Evolutionary conservation across 1,284 basidiomycete genomes (phyloP).

Genomic region (Hypsizygus ulmarius): DNA sequence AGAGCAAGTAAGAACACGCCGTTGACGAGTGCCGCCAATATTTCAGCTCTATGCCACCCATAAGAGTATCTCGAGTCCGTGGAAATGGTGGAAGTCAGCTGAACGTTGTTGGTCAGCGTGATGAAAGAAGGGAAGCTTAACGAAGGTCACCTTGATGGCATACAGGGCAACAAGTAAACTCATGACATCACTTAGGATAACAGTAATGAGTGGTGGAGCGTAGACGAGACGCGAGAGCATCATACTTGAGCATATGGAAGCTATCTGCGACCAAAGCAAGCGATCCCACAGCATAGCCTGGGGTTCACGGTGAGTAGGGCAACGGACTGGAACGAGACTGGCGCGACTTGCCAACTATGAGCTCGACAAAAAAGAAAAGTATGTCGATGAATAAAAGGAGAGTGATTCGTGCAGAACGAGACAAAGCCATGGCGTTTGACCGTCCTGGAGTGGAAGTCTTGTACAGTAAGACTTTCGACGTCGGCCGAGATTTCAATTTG

Average conservation of each 20-base stretch:
- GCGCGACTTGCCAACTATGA: constrained; percentile 65
- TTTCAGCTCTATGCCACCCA: constrained; percentile 99
- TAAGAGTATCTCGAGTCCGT: constrained; percentile 78
- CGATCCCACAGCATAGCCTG: constrained; percentile 92
- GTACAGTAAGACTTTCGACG: no score
- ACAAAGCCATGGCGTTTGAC: constrained; percentile 36
- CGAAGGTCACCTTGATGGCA: constrained; percentile 79
- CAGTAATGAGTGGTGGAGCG: constrained; percentile 14
- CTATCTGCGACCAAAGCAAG: constrained; percentile 95
- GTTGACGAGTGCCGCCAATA: constrained; percentile 92
- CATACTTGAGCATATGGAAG: constrained; percentile 97
- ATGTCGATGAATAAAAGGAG: constrained; percentile 84
- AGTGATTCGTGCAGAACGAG: constrained; percentile 75
- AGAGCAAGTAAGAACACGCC: constrained; percentile 93
- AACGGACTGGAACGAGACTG: neutral
- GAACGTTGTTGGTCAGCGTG: constrained; percentile 1
- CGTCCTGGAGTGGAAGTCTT: no score
- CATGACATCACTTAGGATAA: constrained; percentile 77
- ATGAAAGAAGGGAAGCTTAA: constrained; percentile 9
- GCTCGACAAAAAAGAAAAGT: constrained; percentile 91
- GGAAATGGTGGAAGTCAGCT: constrained; percentile 55
- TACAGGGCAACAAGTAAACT: constrained; percentile 94
- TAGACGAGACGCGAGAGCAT: constrained; percentile 5
- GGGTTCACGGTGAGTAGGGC: constrained; percentile 5
- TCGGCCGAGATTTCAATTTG: no score